Evolutionary conservation across 345 rosid genomes (phyloP), one percentile per base, ranked within the genome.

Genomic region (Eucalyptus regnans): DNA sequence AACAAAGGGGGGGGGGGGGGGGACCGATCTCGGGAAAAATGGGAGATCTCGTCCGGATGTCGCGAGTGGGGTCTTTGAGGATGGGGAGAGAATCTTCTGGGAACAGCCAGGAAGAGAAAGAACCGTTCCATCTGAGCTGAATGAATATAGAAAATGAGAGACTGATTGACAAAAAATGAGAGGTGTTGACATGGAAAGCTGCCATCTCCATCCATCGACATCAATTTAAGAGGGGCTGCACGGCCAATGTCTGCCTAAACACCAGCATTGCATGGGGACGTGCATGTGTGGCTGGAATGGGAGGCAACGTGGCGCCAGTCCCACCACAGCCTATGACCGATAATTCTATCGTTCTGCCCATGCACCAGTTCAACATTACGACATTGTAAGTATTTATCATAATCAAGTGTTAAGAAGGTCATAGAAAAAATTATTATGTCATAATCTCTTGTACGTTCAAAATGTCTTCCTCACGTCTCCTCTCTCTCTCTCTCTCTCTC

Each of bases 211-310:
- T 41, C 84, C 29, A 3, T 76, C 84, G 10, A 18, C 10, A 9
- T 76, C 27, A 18, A 27, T 12, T 76, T 20, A 18, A 12, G 31
- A 13, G 5, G 20, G 83, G 27, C 83, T 10, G 46, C 83, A 20
- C 83, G 25, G 23, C 29, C 15, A 5, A 49, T 88, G 90, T 92
- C 89, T 83, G 56, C 58, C 86, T 31, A 84, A 90, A 87, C 50
- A 68, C 90, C 92, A 88, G 87, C 94, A 87, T 50, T 46, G 54
- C 80, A 86, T 43, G 90, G 92, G 91, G 90, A 90, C 91, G 62
- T 54, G 80, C 92, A 92, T 89, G 91, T 90, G 92, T 46, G 54
- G 86, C 25, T 46, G 58, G 90, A n/a, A 44, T 79, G 88, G 90
- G 66, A 68, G 64, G 83, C 54, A 66, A 88, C 92, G 92, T 87